These are phyloP conservation scores for Phytophthora tubulina DNA, from an alignment of 352 stramenopile species.

Conservation along the genomic window DNA sequence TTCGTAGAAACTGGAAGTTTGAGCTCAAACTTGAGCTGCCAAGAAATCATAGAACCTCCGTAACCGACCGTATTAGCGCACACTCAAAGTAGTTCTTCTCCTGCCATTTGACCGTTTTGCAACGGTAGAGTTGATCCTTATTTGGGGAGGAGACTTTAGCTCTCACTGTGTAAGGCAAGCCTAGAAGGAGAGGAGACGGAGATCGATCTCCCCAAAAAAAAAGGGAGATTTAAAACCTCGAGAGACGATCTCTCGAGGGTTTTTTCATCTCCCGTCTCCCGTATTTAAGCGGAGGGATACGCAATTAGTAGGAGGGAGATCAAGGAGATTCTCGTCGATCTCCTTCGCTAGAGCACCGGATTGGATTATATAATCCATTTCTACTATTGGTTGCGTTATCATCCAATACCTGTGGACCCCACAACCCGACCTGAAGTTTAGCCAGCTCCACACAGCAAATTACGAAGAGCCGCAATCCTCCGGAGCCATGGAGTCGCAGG, in stretches of 20 bases:
- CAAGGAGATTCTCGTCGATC: not conserved
- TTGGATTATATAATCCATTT: not conserved
- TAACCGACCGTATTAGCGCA: constrained; percentile 25
- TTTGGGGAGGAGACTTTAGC: not conserved
- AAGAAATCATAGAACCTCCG: not conserved
- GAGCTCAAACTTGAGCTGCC: too few relatives aligned
- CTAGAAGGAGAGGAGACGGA: not conserved
- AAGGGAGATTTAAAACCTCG: constrained; percentile 7
- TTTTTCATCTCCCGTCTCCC: constrained; percentile 1
- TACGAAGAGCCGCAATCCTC: too few relatives aligned
- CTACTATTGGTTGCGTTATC: not conserved
- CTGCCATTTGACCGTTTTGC: constrained; percentile 24
- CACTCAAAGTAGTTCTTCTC: not conserved
- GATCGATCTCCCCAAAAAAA: not conserved
- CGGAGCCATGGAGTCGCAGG: not conserved
- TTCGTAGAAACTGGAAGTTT: constrained; percentile 3
- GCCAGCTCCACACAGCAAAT: not conserved
- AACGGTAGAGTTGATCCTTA: constrained; percentile 14
- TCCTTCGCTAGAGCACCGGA: not conserved
- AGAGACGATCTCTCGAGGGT: not conserved
- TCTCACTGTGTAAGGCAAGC: too few relatives aligned
- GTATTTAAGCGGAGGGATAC: too few relatives aligned
- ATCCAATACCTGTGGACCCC: not conserved
- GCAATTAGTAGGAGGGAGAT: not conserved
- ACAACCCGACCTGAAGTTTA: not conserved